Evolutionary conservation across 257 asterid genomes (phyloP).

Genomic region (Pogostemon cablin): DNA sequence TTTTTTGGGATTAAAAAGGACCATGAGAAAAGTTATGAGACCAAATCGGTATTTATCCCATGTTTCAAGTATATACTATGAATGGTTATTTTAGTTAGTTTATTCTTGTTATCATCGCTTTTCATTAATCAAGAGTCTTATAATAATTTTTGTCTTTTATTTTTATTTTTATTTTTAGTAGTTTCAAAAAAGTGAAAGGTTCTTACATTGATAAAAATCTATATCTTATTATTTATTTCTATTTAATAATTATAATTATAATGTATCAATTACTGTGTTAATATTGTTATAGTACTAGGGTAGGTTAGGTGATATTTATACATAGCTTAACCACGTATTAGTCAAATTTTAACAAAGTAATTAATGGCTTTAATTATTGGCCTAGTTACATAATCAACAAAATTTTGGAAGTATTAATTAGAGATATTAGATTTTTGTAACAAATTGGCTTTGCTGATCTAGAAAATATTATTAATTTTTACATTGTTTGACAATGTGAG

Average conservation of each 20-base stretch:
- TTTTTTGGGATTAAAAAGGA: no score
- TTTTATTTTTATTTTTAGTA: no score
- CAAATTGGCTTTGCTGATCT: slow-evolving; percentile 23
- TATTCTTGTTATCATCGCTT: no score
- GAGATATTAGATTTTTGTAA: slow-evolving; percentile 18
- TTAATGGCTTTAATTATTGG: slow-evolving; percentile 31
- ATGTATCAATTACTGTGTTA: neutral
- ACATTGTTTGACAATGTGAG: neutral
- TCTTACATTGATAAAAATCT: no score
- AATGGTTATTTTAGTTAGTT: no score
- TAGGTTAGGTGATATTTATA: slow-evolving; percentile 32
- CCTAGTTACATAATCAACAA: slow-evolving; percentile 18
- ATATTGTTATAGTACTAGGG: slow-evolving; percentile 9
- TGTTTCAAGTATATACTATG: no score
- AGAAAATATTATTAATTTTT: neutral
- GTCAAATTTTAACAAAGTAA: slow-evolving; percentile 31
- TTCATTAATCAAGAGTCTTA: no score
- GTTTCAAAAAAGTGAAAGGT: no score
- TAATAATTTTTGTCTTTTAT: no score
- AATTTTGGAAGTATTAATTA: slow-evolving; percentile 14
- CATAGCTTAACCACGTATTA: slow-evolving; percentile 12
- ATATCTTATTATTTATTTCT: neutral
- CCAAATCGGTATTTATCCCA: no score
- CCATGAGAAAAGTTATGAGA: no score
- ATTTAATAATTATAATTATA: neutral